Evolutionary conservation across 1,284 basidiomycete species (phyloP).

Genomic region (Ustilago crameri): DNA sequence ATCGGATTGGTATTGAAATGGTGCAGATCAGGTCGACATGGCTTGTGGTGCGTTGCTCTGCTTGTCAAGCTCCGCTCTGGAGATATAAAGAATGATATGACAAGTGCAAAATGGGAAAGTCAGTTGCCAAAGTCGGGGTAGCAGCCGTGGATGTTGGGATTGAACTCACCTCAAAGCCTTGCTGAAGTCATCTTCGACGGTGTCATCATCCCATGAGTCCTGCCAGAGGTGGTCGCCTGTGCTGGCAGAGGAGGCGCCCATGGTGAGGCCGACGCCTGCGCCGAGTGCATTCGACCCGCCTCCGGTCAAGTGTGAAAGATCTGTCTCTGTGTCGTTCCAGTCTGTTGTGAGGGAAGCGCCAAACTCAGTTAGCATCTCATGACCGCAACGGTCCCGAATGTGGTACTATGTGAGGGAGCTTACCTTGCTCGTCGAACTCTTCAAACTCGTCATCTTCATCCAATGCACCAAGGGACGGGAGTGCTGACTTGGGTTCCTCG

Average conservation of each 20-base stretch:
- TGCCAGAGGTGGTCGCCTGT: constrained; percentile 83
- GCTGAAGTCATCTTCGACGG: constrained; percentile 96
- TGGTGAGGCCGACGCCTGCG: constrained; percentile 44
- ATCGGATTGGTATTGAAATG: constrained; percentile 3
- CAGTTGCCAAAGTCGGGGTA: background rate
- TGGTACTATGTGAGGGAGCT: background rate
- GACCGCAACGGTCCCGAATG: background rate
- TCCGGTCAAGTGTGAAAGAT: constrained; percentile 76
- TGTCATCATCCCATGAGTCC: constrained; percentile 99
- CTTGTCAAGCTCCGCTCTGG: constrained; percentile 58
- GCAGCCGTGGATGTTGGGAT: background rate
- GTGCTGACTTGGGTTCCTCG: constrained; percentile 28
- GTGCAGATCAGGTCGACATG: constrained; percentile 46
- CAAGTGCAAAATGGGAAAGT: background rate
- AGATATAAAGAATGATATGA: background rate
- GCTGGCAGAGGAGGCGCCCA: constrained; percentile 44
- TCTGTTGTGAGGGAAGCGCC: constrained; percentile 71
- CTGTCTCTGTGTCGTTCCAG: constrained; percentile 85
- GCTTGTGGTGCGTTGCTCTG: constrained; percentile 44
- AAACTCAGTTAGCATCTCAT: no score
- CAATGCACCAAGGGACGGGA: constrained; percentile 62
- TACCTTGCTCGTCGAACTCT: constrained; percentile 66
- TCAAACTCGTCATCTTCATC: constrained; percentile 68
- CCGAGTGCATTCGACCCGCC: constrained; percentile 36
- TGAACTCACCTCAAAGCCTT: constrained; percentile 88